phyloP scores from a whole-genome alignment of 257 asterid genomes.

The Plectranthus barbatus region DNA sequence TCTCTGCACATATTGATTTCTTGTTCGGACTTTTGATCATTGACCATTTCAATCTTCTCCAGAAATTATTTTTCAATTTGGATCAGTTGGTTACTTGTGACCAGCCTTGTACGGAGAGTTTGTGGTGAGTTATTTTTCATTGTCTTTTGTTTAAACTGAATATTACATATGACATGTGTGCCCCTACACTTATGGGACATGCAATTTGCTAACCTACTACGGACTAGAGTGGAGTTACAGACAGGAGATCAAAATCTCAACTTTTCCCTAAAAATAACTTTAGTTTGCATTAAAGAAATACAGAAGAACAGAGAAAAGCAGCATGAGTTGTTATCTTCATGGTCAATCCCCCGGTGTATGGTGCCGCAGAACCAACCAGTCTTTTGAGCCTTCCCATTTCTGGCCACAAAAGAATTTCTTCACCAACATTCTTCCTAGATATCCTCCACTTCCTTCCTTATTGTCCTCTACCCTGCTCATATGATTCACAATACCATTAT shows the following conservation, averaged over 20 bases:
- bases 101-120: conserved; percentile 53
- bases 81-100: conserved; percentile 60
- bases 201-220: neutral
- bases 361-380: too few species aligned
- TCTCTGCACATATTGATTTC: neutral
- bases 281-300: too few species aligned
- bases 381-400: too few species aligned
- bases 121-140: conserved; percentile 57
- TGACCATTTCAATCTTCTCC: conserved; percentile 25
- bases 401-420: too few species aligned
- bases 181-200: neutral
- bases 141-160: neutral
- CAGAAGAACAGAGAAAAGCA: too few species aligned
- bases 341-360: too few species aligned
- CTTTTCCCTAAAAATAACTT: too few species aligned
- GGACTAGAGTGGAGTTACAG: too few species aligned
- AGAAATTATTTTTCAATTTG: conserved; percentile 21
- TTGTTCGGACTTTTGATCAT: conserved; percentile 13
- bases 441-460: neutral
- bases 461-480: neutral
- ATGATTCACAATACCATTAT: neutral
- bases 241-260: too few species aligned
- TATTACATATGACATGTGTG: neutral
- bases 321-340: too few species aligned
- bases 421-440: too few species aligned